phyloP scores from a whole-genome alignment of 371 early-diverging fungal species.

The Saksenaea vasiformis region DNA sequence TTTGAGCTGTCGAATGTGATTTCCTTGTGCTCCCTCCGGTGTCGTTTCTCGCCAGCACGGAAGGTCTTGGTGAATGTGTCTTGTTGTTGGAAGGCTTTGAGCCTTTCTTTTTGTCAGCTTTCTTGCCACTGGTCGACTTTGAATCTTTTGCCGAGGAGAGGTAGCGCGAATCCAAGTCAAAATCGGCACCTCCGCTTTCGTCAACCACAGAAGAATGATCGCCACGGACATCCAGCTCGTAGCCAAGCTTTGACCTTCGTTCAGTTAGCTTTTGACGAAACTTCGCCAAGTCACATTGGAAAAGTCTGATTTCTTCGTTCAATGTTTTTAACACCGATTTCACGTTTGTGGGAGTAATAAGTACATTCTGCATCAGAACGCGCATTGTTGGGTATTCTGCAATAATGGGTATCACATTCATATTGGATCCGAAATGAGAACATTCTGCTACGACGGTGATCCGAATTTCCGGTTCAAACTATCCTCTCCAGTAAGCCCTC shows the following conservation, averaged over 20 bases:
- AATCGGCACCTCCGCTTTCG: conserved; percentile 15
- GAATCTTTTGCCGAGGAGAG: not conserved
- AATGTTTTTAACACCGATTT: conserved; percentile 51
- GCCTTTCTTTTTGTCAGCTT: not conserved
- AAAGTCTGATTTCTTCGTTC: conserved; percentile 52
- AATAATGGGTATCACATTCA: conserved; percentile 56
- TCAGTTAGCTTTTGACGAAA: conserved; percentile 53
- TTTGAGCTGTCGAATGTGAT: conserved; percentile 1
- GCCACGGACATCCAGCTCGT: conserved; percentile 57
- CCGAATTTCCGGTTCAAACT: conserved; percentile 64
- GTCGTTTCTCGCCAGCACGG: not conserved
- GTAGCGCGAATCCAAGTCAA: not conserved
- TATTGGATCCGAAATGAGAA: conserved; percentile 65
- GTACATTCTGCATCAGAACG: conserved; percentile 67
- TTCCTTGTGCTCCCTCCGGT: not conserved
- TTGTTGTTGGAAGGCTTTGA: not conserved
- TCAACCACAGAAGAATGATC: conserved; percentile 31
- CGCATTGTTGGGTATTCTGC: conserved; percentile 66
- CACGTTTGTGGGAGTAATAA: conserved; percentile 54
- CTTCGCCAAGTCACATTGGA: conserved; percentile 59
- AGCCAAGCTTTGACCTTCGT: conserved; percentile 43
- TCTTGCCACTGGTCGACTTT: not conserved
- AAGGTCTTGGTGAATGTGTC: not conserved
- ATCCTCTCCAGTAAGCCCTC: not conserved
- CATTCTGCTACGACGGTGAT: conserved; percentile 80